Evolutionary conservation across 495 filamentous ascomycete genomes (phyloP).

Genomic region (Penicillium odoratum): DNA sequence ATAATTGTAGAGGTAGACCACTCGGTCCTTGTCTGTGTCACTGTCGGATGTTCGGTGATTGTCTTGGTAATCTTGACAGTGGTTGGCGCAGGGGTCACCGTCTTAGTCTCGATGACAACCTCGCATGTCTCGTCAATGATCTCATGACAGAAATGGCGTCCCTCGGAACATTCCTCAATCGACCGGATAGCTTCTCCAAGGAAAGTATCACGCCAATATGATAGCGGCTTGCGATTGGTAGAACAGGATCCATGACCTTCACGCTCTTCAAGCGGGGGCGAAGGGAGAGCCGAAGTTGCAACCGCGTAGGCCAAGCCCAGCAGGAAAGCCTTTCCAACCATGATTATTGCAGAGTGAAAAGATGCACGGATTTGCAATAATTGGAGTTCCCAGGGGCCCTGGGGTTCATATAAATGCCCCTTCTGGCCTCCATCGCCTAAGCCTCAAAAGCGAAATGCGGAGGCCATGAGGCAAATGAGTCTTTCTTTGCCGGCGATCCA

Average conservation of each 20-base stretch:
- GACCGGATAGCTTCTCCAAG: too few species aligned
- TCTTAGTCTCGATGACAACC: slow-evolving; percentile 7
- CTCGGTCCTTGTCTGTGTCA: not conserved
- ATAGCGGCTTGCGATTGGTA: not conserved
- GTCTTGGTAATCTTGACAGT: not conserved
- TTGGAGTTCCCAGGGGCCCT: too few species aligned
- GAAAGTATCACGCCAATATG: too few species aligned
- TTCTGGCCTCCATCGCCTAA: too few species aligned
- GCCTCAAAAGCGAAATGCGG: too few species aligned
- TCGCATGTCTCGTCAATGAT: slow-evolving; percentile 3
- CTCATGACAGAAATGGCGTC: slow-evolving; percentile 6
- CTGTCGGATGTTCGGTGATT: slow-evolving; percentile 1
- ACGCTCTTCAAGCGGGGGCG: not conserved
- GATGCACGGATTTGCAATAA: too few species aligned
- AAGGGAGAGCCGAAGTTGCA: slow-evolving; percentile 3
- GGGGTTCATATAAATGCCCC: too few species aligned
- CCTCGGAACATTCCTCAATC: slow-evolving; percentile 6
- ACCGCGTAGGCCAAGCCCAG: not conserved
- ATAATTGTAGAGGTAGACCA: not conserved
- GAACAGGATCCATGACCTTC: not conserved
- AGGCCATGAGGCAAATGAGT: too few species aligned
- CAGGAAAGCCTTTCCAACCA: not conserved
- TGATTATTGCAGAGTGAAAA: too few species aligned
- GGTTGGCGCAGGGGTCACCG: not conserved
- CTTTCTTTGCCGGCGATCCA: too few species aligned